Conservation (phyloP, 2,329 filamentous ascomycete species). For the Periconia sp. region DNA sequence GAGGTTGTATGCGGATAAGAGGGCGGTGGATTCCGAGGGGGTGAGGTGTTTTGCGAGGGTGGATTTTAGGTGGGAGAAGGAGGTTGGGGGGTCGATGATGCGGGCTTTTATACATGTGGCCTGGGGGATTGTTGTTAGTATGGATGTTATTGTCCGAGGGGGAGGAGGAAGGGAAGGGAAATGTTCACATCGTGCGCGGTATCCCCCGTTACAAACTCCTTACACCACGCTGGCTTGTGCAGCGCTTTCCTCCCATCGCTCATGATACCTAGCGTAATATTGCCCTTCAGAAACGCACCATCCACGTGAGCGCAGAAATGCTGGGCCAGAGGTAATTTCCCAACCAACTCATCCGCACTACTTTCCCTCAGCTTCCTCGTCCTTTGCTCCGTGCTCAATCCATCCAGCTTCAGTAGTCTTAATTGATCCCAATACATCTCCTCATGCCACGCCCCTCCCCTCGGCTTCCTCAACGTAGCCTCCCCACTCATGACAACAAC, state of each 20-base stretch:
- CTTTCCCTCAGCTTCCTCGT: conserved; percentile 19
- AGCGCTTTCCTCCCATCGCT: conserved; percentile 22
- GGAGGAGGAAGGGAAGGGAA: too few relatives aligned
- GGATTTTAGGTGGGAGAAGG: conserved; percentile 16
- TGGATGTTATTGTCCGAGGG: too few relatives aligned
- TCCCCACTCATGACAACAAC: conserved; percentile 41
- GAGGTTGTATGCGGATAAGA: conserved; percentile 48
- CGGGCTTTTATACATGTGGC: conserved; percentile 33
- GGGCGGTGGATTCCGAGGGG: conserved; percentile 17
- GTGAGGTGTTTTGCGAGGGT: conserved; percentile 25
- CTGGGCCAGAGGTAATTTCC: conserved; percentile 31
- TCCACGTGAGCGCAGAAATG: conserved; percentile 33
- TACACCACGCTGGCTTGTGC: conserved; percentile 53
- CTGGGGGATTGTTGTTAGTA: too few relatives aligned
- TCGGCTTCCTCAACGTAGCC: conserved; percentile 33
- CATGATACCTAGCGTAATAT: conserved; percentile 22
- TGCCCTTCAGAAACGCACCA: conserved; percentile 25
- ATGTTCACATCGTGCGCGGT: conserved; percentile 52
- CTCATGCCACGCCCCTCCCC: conserved; percentile 31
- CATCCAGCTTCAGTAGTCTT: conserved; percentile 21
- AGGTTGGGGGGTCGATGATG: conserved; percentile 38
- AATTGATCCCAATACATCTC: conserved; percentile 32
- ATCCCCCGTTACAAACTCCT: conserved; percentile 55
- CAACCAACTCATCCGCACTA: conserved; percentile 24
- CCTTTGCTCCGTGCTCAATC: conserved; percentile 14